A percentile compares a stretch with the other conserved stretches of the same genome.
These are phyloP conservation scores for Daldinia sp. DNA, from an alignment of 2,329 filamentous ascomycete genomes.

Conservation along the genomic window DNA sequence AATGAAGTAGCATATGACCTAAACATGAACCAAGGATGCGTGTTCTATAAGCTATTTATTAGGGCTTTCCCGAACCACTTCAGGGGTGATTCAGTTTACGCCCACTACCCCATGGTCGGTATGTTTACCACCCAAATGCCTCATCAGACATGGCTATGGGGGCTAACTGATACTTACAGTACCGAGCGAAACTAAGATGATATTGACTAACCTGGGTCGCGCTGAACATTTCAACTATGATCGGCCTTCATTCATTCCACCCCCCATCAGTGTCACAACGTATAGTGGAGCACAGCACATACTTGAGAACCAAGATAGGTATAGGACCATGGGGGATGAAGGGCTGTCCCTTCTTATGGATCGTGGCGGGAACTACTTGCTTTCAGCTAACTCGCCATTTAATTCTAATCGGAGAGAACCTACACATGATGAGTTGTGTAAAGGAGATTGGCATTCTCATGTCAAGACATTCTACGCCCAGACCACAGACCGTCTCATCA, in stretches of 20 bases:
- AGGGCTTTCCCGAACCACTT: constrained; percentile 86
- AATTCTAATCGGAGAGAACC: constrained; percentile 64
- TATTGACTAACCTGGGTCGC: constrained; percentile 75
- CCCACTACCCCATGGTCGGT: constrained; percentile 76
- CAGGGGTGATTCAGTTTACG: constrained; percentile 81
- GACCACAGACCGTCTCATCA: constrained; percentile 71
- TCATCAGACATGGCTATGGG: not conserved
- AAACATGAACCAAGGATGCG: constrained; percentile 81
- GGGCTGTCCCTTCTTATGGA: constrained; percentile 73
- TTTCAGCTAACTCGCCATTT: constrained; percentile 63
- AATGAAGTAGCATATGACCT: constrained; percentile 79
- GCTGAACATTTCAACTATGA: constrained; percentile 77
- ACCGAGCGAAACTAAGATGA: constrained; percentile 77
- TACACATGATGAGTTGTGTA: constrained; percentile 70
- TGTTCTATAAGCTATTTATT: constrained; percentile 86
- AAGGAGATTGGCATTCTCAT: constrained; percentile 70
- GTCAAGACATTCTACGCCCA: constrained; percentile 76
- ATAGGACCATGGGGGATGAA: constrained; percentile 74
- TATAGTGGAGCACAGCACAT: constrained; percentile 72
- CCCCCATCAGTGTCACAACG: constrained; percentile 68
- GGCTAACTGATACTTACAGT: constrained; percentile 55
- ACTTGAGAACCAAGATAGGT: constrained; percentile 70
- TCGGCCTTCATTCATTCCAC: constrained; percentile 65
- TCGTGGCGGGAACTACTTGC: constrained; percentile 63
- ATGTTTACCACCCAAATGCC: constrained; percentile 24